Percentiles rank a stretch among this genome's conserved stretches.
These are phyloP conservation scores for Wickerhamiella azyma DNA, from an alignment of 805 yeast genomes.

Conservation along the genomic window DNA sequence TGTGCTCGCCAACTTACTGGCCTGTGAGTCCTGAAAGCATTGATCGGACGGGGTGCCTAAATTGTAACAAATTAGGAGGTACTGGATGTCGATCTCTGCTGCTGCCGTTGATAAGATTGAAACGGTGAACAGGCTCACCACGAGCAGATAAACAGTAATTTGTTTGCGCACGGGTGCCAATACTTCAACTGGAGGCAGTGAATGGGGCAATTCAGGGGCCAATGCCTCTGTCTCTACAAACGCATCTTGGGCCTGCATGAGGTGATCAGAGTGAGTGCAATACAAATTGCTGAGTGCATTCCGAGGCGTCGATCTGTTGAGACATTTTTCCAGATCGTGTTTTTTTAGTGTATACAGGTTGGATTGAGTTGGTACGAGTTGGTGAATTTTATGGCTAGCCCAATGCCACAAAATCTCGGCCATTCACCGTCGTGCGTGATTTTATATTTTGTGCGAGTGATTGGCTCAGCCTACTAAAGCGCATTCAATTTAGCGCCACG, in stretches of 20 bases:
- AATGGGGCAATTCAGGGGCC: neutral
- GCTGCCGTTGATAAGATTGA: conserved; percentile 13
- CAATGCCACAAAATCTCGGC: too few species aligned
- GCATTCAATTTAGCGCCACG: too few species aligned
- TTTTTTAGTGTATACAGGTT: too few species aligned
- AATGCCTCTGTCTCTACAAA: neutral
- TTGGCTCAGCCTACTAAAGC: too few species aligned
- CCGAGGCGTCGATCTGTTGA: too few species aligned
- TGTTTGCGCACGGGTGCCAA: neutral
- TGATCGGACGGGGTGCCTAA: conserved; percentile 9
- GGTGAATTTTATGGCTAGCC: too few species aligned
- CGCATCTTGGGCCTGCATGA: neutral
- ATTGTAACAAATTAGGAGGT: conserved; percentile 16
- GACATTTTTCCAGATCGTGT: too few species aligned
- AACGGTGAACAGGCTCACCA: neutral
- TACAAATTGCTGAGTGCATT: neutral
- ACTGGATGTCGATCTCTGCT: conserved; percentile 16
- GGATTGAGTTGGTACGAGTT: too few species aligned
- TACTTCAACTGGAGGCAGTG: neutral
- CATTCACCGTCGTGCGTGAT: too few species aligned
- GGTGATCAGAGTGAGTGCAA: neutral
- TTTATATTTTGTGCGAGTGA: too few species aligned
- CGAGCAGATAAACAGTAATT: conserved; percentile 1
- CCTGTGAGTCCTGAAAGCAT: conserved; percentile 15
- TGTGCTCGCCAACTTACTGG: conserved; percentile 14